Conservation (phyloP, 225 moss, liverwort and hornwort genomes). For the Pseudisothecium myosuroides region DNA sequence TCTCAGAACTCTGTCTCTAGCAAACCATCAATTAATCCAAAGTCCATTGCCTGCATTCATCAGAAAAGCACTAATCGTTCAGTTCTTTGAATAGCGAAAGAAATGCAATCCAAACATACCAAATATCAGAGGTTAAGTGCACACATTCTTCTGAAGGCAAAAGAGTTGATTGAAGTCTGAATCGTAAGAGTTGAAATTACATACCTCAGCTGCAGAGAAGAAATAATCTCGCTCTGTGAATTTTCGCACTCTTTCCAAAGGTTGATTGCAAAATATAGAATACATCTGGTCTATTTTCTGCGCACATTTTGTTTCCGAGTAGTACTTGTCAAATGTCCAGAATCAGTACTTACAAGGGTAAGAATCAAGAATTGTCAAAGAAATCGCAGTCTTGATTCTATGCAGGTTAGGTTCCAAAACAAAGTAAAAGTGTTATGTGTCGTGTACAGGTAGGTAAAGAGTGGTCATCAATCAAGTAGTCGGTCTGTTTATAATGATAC, state of each 20-base stretch:
- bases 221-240: constrained; percentile 85
- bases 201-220: constrained; percentile 77
- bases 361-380: not conserved
- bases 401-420: not conserved
- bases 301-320: not conserved
- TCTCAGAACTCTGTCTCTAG: constrained; percentile 75
- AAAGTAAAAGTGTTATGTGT: not conserved
- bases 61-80: not conserved
- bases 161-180: not conserved
- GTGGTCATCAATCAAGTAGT: not conserved
- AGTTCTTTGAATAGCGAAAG: not conserved
- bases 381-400: not conserved
- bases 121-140: not conserved
- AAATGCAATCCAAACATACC: not conserved
- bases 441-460: not conserved
- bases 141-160: not conserved
- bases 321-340: not conserved
- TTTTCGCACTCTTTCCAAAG: constrained; percentile 56
- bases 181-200: not conserved
- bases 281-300: constrained; percentile 97
- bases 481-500: not conserved
- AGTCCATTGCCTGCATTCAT: constrained; percentile 76
- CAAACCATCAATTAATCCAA: constrained; percentile 82
- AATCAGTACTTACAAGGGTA: not conserved
- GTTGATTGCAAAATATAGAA: constrained; percentile 65